Evolutionary conservation across 2,329 filamentous ascomycete species (phyloP), one percentile per base, ranked within the genome.

Genomic region (Daldinia sp.): DNA sequence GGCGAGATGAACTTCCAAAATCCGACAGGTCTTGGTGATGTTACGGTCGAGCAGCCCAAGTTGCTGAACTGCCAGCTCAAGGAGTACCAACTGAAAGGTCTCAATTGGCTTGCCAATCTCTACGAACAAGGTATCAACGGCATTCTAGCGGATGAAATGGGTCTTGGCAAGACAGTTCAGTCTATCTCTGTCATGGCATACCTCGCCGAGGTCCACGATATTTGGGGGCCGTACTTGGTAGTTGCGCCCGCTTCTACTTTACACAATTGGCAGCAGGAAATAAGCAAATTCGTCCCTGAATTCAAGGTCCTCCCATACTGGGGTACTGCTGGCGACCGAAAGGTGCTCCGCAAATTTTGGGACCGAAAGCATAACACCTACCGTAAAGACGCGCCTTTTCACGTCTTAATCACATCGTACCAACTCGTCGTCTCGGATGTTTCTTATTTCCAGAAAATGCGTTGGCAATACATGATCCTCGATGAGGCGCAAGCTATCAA

Each of bases 1-100:
- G 94, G 94, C 71, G 95, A 99, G 80, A 92, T 99, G 91, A 99
- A 99, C 80, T 99, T 99, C 83, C 95, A 99, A 80, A 98, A 99
- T 76, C 95, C 95, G 0, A 95, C 94, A 3, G 95, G 94, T 73
- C 85, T 99, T 71, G 94, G 94, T 71, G 94, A 95, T 71, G 93
- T 97, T 69, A 92, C 97, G 73, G 93, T 99, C 58, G 90, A 94
- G 66, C 95, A 99, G 76, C 95, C 95, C 7, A 96, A 93, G 78
- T 88, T 98, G 79, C 87, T 99, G 73, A 94, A 92, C 67, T 92
- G 94, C 52, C 92, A 96, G 75, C 87, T 99, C 74, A 99, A 99
- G 77, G 95, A 99, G 77, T 99, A 99, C 79, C 95, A 99, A 81
- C 83, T 99, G 76, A 99, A 99, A 82, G 95, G 95, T 79, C 91